Evolutionary conservation across 1,284 basidiomycete species (phyloP).

Genomic region (Ceratobasidium sp.): DNA sequence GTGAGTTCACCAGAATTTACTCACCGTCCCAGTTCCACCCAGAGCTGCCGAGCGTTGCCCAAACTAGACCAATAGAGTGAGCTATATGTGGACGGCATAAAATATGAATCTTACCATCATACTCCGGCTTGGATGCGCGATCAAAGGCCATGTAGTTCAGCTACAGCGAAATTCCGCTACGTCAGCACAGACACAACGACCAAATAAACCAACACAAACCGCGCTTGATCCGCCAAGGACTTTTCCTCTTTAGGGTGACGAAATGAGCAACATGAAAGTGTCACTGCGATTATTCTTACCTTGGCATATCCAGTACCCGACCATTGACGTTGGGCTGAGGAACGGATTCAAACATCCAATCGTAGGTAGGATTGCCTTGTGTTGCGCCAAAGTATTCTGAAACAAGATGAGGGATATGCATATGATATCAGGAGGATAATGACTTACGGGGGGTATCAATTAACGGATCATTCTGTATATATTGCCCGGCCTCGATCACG

Average conservation of each 20-base stretch:
- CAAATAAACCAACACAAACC: constrained; percentile 29
- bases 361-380: constrained; percentile 50
- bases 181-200: not conserved
- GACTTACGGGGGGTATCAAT: constrained; percentile 51
- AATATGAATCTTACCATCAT: constrained; percentile 50
- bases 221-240: constrained; percentile 57
- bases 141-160: constrained; percentile 59
- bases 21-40: constrained; percentile 58
- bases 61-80: constrained; percentile 48
- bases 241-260: constrained; percentile 51
- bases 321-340: constrained; percentile 47
- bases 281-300: constrained; percentile 24
- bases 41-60: constrained; percentile 40
- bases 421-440: not conserved
- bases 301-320: constrained; percentile 40
- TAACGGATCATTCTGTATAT: constrained; percentile 49
- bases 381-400: constrained; percentile 50
- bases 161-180: not conserved
- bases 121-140: constrained; percentile 55
- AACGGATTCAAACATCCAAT: constrained; percentile 50
- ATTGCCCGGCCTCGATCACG: constrained; percentile 54
- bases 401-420: constrained; percentile 11
- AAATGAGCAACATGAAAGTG: constrained; percentile 8
- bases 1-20: not conserved
- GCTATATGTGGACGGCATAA: constrained; percentile 52